Base-by-base conservation (phyloP, 805 yeast genomes). In the Pichia cephalocereana region DNA sequence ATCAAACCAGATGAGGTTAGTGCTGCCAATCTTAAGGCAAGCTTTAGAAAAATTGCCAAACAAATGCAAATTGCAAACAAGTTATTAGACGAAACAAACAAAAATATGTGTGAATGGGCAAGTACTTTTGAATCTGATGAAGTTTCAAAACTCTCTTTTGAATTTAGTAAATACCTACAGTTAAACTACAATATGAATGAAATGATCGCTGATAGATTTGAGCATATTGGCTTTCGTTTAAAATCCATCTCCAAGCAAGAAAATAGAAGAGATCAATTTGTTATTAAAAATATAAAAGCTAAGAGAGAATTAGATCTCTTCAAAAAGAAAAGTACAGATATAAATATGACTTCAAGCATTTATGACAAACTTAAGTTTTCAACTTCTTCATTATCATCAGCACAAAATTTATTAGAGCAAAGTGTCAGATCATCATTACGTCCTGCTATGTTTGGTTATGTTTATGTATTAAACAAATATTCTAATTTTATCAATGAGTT, bases 91-190 rank as follows among this genome's bases (percentile, higher is more conserved):
- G 30, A 36, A n/a, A 15, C 43, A 8, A 26, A 38, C 17, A 26
- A 38, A 14, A 38, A 27, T 11, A 38, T 45, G 41, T 26, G 27
- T 12, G 43, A 41, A 37, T 52, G 55, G 55, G 45, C 49, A 3
- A 34, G 31, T 31, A 32, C 36, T 1, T 45, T 48, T 38, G 44
- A 45, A 28, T 45, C 48, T 7, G 41, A 31, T 6, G 48, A 48
- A 18, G 18, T 48, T 15, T 19, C 41, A 14, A 17, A 36, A 4
- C 36, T 48, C 19, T 38, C 45, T n/a, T 15, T 11, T 8, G 51
- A 48, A 38, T 34, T 48, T 43, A 38, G 40, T 15, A 44, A 48
- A 34, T 48, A 43, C 40, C 18, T 48, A 18, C 30, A 37, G 8
- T 15, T 44, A 8, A 44, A 44, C 14, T 19, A 37, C 2, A 12